Conservation (phyloP, 805 yeast species). For the Saccharomycopsis oosterbeekiorum region DNA sequence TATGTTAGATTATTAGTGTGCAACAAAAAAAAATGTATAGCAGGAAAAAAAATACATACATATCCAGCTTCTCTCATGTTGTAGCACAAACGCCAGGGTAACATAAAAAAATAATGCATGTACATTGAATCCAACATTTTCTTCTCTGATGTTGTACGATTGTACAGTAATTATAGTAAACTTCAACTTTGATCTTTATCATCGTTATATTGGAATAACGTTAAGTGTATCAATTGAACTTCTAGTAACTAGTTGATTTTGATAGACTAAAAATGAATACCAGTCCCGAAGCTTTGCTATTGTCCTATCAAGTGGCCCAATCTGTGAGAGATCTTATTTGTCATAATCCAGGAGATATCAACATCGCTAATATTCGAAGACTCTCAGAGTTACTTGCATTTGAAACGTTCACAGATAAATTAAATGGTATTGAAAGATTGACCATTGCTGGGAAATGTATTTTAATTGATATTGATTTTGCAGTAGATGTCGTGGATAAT, state of each 20-base stretch:
- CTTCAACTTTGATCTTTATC: too few relatives aligned
- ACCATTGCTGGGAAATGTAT: conserved; percentile 29
- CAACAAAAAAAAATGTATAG: not conserved
- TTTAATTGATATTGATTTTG: conserved; percentile 30
- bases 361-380: conserved; percentile 11
- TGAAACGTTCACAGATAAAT: conserved; percentile 12
- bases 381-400: conserved; percentile 15
- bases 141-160: too few relatives aligned
- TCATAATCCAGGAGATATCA: conserved; percentile 14
- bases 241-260: too few relatives aligned
- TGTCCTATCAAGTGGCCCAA: not conserved
- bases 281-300: not conserved
- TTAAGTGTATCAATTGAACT: too few relatives aligned
- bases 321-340: not conserved
- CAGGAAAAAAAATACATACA: not conserved
- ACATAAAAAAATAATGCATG: not conserved
- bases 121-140: too few relatives aligned
- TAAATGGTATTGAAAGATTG: conserved; percentile 22
- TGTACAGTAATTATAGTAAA: too few relatives aligned
- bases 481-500: not conserved
- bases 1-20: not conserved
- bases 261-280: not conserved
- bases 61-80: not conserved
- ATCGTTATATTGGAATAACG: too few relatives aligned
- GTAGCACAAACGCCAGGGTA: not conserved